Evolutionary conservation across 306 rosid species (phyloP).

Genomic region (Sechiopsis laciniata): DNA sequence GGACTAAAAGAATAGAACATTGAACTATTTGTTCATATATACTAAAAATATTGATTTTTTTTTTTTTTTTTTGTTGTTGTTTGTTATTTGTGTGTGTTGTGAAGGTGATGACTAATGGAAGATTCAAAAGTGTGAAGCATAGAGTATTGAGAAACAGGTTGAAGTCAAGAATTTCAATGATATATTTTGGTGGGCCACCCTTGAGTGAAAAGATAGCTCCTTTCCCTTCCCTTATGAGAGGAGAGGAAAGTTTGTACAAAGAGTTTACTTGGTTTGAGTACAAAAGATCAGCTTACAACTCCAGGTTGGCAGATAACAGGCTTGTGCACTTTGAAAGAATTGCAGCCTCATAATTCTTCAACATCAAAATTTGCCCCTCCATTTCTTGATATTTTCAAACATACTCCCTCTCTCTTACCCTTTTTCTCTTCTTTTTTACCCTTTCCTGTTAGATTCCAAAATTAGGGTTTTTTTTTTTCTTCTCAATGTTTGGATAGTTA

Average conservation of each 20-base stretch:
- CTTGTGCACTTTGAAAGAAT: conserved; percentile 70
- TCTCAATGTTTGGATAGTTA: background rate
- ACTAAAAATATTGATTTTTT: no score
- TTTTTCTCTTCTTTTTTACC: no score
- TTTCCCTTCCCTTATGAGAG: conserved; percentile 63
- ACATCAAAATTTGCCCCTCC: background rate
- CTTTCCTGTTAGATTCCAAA: background rate
- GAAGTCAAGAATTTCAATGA: conserved; percentile 79
- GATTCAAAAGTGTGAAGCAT: conserved; percentile 79
- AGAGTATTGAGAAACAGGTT: conserved; percentile 66
- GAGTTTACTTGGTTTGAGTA: conserved; percentile 97
- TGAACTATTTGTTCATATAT: no score
- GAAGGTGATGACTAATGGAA: conserved; percentile 91
- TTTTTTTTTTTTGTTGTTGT: no score
- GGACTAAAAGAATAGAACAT: no score
- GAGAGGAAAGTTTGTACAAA: conserved; percentile 74
- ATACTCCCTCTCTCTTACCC: background rate
- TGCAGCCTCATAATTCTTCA: conserved; percentile 45
- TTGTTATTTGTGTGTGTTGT: background rate
- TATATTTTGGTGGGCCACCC: conserved; percentile 90
- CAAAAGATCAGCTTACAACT: conserved; percentile 45
- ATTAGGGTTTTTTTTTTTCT: background rate
- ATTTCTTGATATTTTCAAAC: background rate
- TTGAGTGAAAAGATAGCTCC: conserved; percentile 83
- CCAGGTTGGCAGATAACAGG: conserved; percentile 75